A percentile compares a stretch with the other conserved stretches of the same genome.
phyloP scores from a whole-genome alignment of 768 basidiomycete species.

The Boletus vinaceobasis region DNA sequence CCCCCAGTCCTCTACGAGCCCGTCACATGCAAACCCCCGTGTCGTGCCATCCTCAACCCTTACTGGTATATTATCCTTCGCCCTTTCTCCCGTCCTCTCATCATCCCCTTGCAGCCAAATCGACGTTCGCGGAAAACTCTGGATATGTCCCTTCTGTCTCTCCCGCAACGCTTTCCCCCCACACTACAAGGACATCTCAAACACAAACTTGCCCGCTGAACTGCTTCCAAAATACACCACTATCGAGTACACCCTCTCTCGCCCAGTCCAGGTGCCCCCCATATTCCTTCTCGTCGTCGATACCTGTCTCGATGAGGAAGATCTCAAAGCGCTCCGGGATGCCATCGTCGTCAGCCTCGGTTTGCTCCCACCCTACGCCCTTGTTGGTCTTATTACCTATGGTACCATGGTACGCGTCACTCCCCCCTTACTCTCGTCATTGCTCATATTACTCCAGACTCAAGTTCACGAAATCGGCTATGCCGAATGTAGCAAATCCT shows the following conservation, averaged over 20 bases:
- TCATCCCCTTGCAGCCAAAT: constrained; percentile 68
- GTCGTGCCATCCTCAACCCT: constrained; percentile 95
- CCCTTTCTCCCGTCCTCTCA: neutral
- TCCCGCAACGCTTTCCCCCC: constrained; percentile 96
- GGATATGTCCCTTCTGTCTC: constrained; percentile 99
- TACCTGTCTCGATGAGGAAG: constrained; percentile 93
- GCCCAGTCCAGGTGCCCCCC: constrained; percentile 89
- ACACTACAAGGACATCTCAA: constrained; percentile 98
- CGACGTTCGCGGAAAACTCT: constrained; percentile 96
- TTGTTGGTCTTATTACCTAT: constrained; percentile 93
- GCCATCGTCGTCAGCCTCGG: constrained; percentile 93
- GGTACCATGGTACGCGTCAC: constrained; percentile 83
- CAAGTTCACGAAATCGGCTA: constrained; percentile 99
- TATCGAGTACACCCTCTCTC: constrained; percentile 97
- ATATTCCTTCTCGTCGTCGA: constrained; percentile 97
- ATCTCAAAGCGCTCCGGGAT: constrained; percentile 92
- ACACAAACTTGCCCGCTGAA: constrained; percentile 94
- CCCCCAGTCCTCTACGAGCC: constrained; percentile 97
- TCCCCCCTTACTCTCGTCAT: neutral
- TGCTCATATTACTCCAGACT: constrained; percentile 48
- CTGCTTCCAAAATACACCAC: constrained; percentile 98
- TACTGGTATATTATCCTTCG: constrained; percentile 68
- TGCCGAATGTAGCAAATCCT: constrained; percentile 93
- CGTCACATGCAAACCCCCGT: constrained; percentile 96
- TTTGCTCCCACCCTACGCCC: constrained; percentile 87